Evolutionary conservation across 345 rosid species (phyloP).

Genomic region (Gossypium australe): DNA sequence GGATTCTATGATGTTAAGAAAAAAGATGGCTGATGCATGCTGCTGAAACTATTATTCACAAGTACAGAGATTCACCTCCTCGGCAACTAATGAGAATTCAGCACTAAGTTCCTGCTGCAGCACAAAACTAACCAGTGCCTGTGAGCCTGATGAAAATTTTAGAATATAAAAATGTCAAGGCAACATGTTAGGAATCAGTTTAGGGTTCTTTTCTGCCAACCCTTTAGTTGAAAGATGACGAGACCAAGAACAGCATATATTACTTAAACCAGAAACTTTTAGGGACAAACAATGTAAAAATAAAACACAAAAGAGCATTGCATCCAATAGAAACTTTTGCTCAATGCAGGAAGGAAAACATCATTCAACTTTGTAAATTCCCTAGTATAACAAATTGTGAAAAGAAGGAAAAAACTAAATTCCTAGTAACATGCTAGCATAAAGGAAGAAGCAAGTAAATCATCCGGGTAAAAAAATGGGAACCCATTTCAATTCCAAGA

Average conservation of each 20-base stretch:
- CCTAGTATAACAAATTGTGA: not conserved
- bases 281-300: not conserved
- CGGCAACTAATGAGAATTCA: conserved; percentile 83
- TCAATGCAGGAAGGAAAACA: too few relatives aligned
- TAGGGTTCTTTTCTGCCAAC: not conserved
- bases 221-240: not conserved
- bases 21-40: not conserved
- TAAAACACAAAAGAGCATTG: not conserved
- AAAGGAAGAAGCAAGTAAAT: not conserved
- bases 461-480: not conserved
- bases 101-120: conserved; percentile 67
- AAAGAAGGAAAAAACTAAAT: not conserved
- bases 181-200: not conserved
- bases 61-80: conserved; percentile 55
- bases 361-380: not conserved
- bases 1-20: not conserved
- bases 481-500: not conserved
- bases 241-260: not conserved
- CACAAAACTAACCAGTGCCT: conserved; percentile 74
- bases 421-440: not conserved
- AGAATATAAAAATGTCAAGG: not conserved
- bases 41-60: not conserved
- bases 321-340: not conserved
- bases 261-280: not conserved
- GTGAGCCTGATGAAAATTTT: conserved; percentile 64